Evolutionary conservation across 2,329 filamentous ascomycete species (phyloP).

Genomic region (Pseudocercospora musae): DNA sequence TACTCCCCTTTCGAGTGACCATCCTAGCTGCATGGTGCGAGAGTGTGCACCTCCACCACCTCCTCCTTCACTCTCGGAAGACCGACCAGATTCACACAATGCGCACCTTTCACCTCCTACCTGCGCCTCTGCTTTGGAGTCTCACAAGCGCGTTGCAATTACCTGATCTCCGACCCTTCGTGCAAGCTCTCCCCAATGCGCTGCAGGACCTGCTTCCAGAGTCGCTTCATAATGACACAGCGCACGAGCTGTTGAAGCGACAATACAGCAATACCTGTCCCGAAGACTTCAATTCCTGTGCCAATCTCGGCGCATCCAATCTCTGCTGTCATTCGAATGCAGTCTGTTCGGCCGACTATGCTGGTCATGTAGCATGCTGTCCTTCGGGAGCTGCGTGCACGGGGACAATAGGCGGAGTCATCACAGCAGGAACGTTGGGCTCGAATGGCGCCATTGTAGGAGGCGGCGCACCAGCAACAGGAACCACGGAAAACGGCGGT

Average conservation of each 20-base stretch:
- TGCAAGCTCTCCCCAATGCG: slow-evolving; percentile 28
- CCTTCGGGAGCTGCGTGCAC: slow-evolving; percentile 57
- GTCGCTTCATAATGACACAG: slow-evolving; percentile 19
- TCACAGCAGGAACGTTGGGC: slow-evolving; percentile 35
- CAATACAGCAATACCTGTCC: slow-evolving; percentile 46
- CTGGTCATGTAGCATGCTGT: slow-evolving; percentile 60
- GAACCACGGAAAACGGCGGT: slow-evolving; percentile 17
- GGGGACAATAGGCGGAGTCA: slow-evolving; percentile 46
- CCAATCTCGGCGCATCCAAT: slow-evolving; percentile 49
- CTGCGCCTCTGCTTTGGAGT: slow-evolving; percentile 16
- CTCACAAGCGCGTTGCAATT: slow-evolving; percentile 26
- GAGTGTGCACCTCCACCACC: neutral
- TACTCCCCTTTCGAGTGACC: neutral
- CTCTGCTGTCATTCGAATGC: slow-evolving; percentile 56
- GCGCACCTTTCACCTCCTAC: slow-evolving; percentile 19
- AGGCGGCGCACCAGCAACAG: slow-evolving; percentile 21
- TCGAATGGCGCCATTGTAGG: slow-evolving; percentile 27
- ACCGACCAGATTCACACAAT: slow-evolving; percentile 11
- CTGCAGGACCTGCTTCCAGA: slow-evolving; percentile 24
- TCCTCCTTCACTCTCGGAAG: neutral
- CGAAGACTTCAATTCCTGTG: slow-evolving; percentile 51
- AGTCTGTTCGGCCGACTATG: slow-evolving; percentile 55
- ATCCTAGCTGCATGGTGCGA: neutral
- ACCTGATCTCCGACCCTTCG: slow-evolving; percentile 30
- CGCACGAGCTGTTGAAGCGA: slow-evolving; percentile 35